Evolutionary conservation across 1,284 basidiomycete genomes (phyloP).

Genomic region (Pholiota adiposa): DNA sequence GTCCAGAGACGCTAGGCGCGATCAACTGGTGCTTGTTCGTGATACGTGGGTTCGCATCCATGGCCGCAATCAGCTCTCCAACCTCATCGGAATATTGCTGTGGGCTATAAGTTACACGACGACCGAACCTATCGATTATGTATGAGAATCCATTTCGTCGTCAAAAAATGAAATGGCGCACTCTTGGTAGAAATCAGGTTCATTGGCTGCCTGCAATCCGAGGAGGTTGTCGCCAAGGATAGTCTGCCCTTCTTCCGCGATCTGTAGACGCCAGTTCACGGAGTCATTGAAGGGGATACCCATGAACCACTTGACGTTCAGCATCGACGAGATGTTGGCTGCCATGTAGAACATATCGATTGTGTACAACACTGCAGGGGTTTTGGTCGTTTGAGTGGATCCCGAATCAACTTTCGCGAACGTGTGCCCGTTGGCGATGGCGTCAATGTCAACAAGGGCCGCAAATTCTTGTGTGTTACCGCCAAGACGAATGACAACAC

Average conservation of each 20-base stretch:
- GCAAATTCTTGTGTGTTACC: slow-evolving; percentile 75
- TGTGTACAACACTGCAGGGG: slow-evolving; percentile 60
- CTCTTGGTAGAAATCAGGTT: slow-evolving; percentile 38
- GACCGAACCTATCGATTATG: slow-evolving; percentile 14
- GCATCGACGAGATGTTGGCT: slow-evolving; percentile 45
- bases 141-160: not conserved
- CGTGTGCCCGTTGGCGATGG: slow-evolving; percentile 44
- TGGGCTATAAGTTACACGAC: slow-evolving; percentile 16
- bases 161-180: not conserved
- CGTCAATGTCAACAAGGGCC: slow-evolving; percentile 42
- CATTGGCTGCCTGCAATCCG: slow-evolving; percentile 61
- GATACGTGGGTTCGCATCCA: slow-evolving; percentile 40
- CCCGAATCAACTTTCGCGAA: slow-evolving; percentile 50
- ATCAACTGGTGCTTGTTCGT: slow-evolving; percentile 55
- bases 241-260: slow-evolving; percentile 47
- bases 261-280: slow-evolving; percentile 52
- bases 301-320: slow-evolving; percentile 21
- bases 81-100: slow-evolving; percentile 41
- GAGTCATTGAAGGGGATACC: slow-evolving; percentile 55
- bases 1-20: slow-evolving; percentile 59
- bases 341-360: slow-evolving; percentile 42
- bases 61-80: slow-evolving; percentile 35
- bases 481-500: slow-evolving; percentile 66
- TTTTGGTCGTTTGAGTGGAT: slow-evolving; percentile 49
- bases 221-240: slow-evolving; percentile 65